Conservation (phyloP, 2,329 filamentous ascomycete genomes). For the Magnaporthales sp. region DNA sequence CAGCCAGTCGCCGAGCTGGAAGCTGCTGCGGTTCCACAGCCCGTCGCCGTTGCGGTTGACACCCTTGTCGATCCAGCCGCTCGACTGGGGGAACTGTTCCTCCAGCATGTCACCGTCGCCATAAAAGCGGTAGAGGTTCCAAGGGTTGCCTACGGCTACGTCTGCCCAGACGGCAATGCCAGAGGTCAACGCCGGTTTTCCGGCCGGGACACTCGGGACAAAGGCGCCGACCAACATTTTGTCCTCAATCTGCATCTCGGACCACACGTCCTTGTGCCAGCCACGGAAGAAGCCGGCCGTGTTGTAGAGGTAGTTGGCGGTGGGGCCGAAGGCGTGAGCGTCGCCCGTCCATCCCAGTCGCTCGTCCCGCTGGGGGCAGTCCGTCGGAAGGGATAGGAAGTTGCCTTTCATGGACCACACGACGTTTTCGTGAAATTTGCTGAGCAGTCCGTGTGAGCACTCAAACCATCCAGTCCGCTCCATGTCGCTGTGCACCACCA, state of each 20-base stretch:
- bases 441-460: constrained; percentile 42
- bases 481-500: constrained; percentile 43
- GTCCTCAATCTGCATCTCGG: constrained; percentile 22
- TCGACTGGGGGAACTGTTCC: constrained; percentile 19
- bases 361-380: constrained; percentile 49
- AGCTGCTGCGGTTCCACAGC: constrained; percentile 16
- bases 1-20: constrained; percentile 29
- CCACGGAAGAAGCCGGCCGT: constrained; percentile 37
- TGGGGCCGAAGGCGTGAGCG: constrained; percentile 38
- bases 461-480: constrained; percentile 37
- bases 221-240: constrained; percentile 22
- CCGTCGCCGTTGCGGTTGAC: constrained; percentile 16
- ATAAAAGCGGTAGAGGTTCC: constrained; percentile 19
- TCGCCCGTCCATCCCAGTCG: constrained; percentile 46
- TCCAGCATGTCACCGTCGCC: constrained; percentile 20
- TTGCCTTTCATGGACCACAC: constrained; percentile 50
- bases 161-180: constrained; percentile 17
- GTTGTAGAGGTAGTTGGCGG: constrained; percentile 44
- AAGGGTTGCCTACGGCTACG: constrained; percentile 18
- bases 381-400: constrained; percentile 47
- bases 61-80: constrained; percentile 18
- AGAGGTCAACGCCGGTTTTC: background rate
- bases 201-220: constrained; percentile 17
- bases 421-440: constrained; percentile 45
- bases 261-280: constrained; percentile 39